Percentiles rank a stretch among this genome's conserved stretches.
These are phyloP conservation scores for Debaryomyces singareniensis DNA, from an alignment of 1,139 yeast species.

Conservation along the genomic window DNA sequence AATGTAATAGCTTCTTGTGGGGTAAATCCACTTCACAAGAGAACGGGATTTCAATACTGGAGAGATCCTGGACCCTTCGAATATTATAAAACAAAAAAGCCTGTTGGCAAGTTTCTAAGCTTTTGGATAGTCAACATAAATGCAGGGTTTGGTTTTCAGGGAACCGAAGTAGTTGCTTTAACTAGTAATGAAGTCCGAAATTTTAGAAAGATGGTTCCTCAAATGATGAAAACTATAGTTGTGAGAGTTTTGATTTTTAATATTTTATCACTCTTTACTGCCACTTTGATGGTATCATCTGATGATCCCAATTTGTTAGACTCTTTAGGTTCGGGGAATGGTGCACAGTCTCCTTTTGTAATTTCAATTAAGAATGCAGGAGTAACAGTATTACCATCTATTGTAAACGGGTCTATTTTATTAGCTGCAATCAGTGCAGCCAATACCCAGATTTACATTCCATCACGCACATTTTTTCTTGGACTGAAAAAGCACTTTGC, in stretches of 20 bases:
- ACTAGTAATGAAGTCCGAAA: not conserved
- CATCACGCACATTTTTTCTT: constrained; percentile 81
- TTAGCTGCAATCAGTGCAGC: constrained; percentile 49
- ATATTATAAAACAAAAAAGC: not conserved
- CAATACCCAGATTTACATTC: constrained; percentile 68
- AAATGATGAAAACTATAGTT: not conserved
- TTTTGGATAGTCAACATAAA: constrained; percentile 1
- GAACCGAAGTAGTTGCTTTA: constrained; percentile 1
- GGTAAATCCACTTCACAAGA: constrained; percentile 34
- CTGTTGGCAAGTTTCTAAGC: not conserved
- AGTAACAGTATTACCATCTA: not conserved
- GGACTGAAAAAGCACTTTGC: constrained; percentile 44
- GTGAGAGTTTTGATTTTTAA: constrained; percentile 1
- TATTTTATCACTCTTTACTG: constrained; percentile 1
- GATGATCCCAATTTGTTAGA: not conserved
- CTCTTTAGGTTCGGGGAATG: not conserved
- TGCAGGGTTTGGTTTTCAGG: constrained; percentile 1
- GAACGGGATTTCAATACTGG: constrained; percentile 81
- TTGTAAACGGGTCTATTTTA: constrained; percentile 1
- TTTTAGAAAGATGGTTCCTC: constrained; percentile 1
- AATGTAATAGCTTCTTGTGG: constrained; percentile 71
- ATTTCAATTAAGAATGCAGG: constrained; percentile 1
- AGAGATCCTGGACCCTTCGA: constrained; percentile 74
- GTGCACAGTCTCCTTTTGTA: constrained; percentile 1
- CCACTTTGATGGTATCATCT: constrained; percentile 1